Evolutionary conservation across 1,284 basidiomycete genomes (phyloP), one percentile per base, ranked within the genome.

Genomic region (Prillingera fragicola): DNA sequence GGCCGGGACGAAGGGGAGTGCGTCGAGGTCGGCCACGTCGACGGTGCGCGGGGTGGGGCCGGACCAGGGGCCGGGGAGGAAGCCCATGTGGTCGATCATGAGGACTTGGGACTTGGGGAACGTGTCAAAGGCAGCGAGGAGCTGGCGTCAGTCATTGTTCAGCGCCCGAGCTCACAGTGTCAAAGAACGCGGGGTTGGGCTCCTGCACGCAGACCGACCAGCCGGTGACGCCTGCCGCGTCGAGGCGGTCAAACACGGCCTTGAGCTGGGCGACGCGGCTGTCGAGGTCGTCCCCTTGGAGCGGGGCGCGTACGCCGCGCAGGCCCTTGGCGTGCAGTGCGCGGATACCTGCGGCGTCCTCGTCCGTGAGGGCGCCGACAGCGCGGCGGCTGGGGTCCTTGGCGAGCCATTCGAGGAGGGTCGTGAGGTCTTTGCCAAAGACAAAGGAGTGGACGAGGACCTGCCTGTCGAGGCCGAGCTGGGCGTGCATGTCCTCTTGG

Each of bases 81-180:
- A 47, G 19, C 34, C 40, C 21, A 47, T 31, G 31, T 47, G 45
- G 36, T 47, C 45, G 15, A 47, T 38, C 40, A 47, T 42, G 29
- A 47, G 33, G 15, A 28, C 21, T 24, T 47, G 39, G 18, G 32
- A 24, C 8, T 25, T 4, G 12, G 40, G 39, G 19, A 47, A 10
- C 12, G 15, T 28, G 25, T 38, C 29, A 26, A 38, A 5, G 21
- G 23, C 14, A 7, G 29, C 19, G 8, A 39, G 37, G 19, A 44
- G 35, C 35, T 38, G 23, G 8, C 2, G 41, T 43, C n/a, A n/a
- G n/a, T n/a, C n/a, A n/a, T n/a, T n/a, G n/a, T n/a, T n/a, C n/a
- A n/a, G n/a, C n/a, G n/a, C n/a, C n/a, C n/a, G n/a, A n/a, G n/a
- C n/a, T n/a, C n/a, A n/a, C n/a, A n/a, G n/a, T n/a, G n/a, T n/a